Percentiles rank a stretch among this genome's conserved stretches.
Conservation (phyloP, 1,284 basidiomycete species). For the Melanopsichium pennsylvanicum region DNA sequence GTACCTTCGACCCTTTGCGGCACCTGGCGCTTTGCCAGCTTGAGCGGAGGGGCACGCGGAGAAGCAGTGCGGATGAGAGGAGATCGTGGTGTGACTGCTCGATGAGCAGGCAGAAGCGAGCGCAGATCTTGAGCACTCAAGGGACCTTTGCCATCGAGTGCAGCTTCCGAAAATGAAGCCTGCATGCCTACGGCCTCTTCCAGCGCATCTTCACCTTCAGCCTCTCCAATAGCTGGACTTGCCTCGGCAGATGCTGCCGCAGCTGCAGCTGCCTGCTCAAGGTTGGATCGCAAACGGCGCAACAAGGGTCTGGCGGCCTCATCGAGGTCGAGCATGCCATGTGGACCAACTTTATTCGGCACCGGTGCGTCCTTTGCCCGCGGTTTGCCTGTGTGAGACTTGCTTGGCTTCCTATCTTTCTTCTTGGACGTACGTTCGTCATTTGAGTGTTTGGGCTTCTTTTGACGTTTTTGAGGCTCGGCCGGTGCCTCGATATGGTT, state of each 20-base stretch:
- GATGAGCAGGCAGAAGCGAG: constrained; percentile 6
- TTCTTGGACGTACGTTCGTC: constrained; percentile 11
- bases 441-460: constrained; percentile 11
- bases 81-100: constrained; percentile 1
- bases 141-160: constrained; percentile 33
- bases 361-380: constrained; percentile 11
- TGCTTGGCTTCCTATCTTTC: constrained; percentile 16
- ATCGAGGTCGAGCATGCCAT: constrained; percentile 31
- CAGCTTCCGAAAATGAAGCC: constrained; percentile 31
- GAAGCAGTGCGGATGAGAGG: constrained; percentile 13
- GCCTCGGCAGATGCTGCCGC: constrained; percentile 38
- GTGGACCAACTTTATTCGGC: constrained; percentile 18
- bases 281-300: constrained; percentile 31
- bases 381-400: constrained; percentile 7
- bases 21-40: constrained; percentile 44
- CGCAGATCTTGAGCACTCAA: constrained; percentile 31
- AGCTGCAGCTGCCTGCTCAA: constrained; percentile 48
- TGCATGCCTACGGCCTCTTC: constrained; percentile 20
- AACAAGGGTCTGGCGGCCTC: constrained; percentile 32
- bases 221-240: constrained; percentile 3
- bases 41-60: constrained; percentile 38
- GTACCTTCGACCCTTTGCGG: constrained; percentile 61
- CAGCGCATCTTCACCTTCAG: constrained; percentile 11
- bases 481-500: not conserved
- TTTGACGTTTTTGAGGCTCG: constrained; percentile 4